Conservation (phyloP, 768 basidiomycete species). For the Leccinum pellstonianum region DNA sequence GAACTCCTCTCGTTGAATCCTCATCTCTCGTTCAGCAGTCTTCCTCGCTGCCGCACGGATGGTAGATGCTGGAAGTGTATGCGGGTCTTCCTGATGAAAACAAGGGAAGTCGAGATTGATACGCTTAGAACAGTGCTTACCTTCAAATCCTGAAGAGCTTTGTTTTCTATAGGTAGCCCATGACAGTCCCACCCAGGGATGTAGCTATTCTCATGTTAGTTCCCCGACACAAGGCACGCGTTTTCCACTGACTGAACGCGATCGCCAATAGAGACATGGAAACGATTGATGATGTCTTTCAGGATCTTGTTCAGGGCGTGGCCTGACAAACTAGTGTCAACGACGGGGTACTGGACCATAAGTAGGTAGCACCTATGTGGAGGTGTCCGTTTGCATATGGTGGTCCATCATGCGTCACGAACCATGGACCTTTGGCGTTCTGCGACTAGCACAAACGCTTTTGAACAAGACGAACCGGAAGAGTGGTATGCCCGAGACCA, state of each 20-base stretch:
- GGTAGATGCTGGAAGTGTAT: conserved; percentile 49
- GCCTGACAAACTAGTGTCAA: conserved; percentile 44
- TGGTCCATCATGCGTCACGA: conserved; percentile 92
- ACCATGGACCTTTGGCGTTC: conserved; percentile 64
- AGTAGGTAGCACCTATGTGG: conserved; percentile 72
- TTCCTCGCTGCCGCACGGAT: conserved; percentile 71
- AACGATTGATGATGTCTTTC: conserved; percentile 95
- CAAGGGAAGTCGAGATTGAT: neutral
- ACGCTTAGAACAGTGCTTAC: conserved; percentile 38
- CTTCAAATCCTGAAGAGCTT: conserved; percentile 75
- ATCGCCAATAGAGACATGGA: conserved; percentile 72
- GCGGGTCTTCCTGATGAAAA: conserved; percentile 49
- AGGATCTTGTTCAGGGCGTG: conserved; percentile 95
- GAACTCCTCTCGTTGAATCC: conserved; percentile 77
- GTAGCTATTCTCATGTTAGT: conserved; percentile 55
- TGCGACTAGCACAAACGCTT: conserved; percentile 46
- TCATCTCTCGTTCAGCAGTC: conserved; percentile 73
- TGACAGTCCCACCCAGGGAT: conserved; percentile 98
- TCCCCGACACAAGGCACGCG: neutral
- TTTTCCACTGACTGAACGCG: conserved; percentile 68
- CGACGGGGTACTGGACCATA: neutral
- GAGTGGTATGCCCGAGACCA: conserved; percentile 23
- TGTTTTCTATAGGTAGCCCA: conserved; percentile 95
- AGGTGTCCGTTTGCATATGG: conserved; percentile 97
- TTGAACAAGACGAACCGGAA: neutral